phyloP scores from a whole-genome alignment of 2,329 filamentous ascomycete genomes.

The Penicillium freii region DNA sequence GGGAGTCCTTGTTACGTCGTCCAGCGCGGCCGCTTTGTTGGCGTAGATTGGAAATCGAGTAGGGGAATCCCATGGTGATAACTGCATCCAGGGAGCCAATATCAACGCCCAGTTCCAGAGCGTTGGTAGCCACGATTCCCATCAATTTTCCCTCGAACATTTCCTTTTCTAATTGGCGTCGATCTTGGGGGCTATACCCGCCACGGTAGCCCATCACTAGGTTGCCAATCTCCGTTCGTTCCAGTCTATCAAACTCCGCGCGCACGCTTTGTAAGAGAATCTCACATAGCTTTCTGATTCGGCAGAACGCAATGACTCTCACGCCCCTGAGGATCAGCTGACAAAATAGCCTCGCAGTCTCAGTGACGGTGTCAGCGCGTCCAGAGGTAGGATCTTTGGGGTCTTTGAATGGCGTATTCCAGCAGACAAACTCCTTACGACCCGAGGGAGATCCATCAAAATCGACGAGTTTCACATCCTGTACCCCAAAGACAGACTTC shows the following conservation, averaged over 20 bases:
- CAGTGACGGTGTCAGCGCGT: conserved; percentile 74
- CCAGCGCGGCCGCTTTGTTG: conserved; percentile 95
- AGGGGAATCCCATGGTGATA: conserved; percentile 89
- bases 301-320: conserved; percentile 87
- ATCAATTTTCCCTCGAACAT: conserved; percentile 96
- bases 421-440: conserved; percentile 91
- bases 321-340: conserved; percentile 85
- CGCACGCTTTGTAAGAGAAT: conserved; percentile 76
- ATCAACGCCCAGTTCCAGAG: conserved; percentile 89
- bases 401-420: conserved; percentile 95
- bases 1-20: conserved; percentile 84
- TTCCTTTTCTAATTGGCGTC: conserved; percentile 82
- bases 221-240: conserved; percentile 69
- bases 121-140: conserved; percentile 90
- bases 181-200: conserved; percentile 88
- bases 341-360: conserved; percentile 88
- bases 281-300: conserved; percentile 85
- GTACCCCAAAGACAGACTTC: conserved; percentile 86
- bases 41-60: conserved; percentile 88
- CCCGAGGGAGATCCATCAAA: conserved; percentile 92
- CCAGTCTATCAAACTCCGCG: conserved; percentile 69
- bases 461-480: conserved; percentile 76
- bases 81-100: conserved; percentile 94
- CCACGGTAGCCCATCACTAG: conserved; percentile 94
- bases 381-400: conserved; percentile 83